A percentile compares a stretch with the other conserved stretches of the same genome.
Conservation (phyloP, 2,329 filamentous ascomycete species). For the Elsinoe arachidis region DNA sequence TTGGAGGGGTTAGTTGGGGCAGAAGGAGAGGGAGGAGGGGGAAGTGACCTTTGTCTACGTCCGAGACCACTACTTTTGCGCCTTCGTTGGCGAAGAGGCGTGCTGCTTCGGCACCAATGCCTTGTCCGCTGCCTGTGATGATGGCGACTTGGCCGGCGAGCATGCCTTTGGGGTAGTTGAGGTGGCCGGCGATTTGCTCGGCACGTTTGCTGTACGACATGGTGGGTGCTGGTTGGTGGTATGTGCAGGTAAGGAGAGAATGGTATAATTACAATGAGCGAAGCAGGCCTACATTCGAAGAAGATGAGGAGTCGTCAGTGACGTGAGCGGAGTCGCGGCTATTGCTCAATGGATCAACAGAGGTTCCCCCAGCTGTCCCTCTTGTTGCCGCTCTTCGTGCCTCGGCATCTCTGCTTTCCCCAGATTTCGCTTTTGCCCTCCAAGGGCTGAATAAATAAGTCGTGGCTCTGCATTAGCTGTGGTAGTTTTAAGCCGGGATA, state of each 20-base stretch:
- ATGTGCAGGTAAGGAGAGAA: background rate
- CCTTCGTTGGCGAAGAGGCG: slow-evolving; percentile 80
- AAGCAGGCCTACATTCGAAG: too few species aligned
- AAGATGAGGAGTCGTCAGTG: background rate
- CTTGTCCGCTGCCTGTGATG: slow-evolving; percentile 77
- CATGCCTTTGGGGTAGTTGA: slow-evolving; percentile 74
- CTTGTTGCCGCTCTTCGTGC: background rate
- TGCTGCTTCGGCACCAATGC: slow-evolving; percentile 79
- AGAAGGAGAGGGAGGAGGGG: background rate
- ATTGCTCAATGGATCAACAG: background rate
- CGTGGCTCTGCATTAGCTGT: too few species aligned
- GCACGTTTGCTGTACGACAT: slow-evolving; percentile 32
- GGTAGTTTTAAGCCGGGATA: background rate
- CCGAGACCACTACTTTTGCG: slow-evolving; percentile 72
- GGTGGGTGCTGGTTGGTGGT: background rate
- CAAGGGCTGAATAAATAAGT: too few species aligned
- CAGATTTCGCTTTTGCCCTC: background rate
- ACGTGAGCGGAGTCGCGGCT: background rate
- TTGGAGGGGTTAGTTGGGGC: slow-evolving; percentile 26
- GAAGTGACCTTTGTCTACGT: slow-evolving; percentile 63
- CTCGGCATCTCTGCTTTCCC: background rate
- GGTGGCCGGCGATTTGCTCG: slow-evolving; percentile 64
- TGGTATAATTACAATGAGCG: background rate
- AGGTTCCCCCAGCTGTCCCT: background rate
- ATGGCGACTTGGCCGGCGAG: slow-evolving; percentile 75